Percentiles rank a stretch among this genome's conserved stretches.
Evolutionary conservation across 768 basidiomycete species (phyloP).

Genomic region (Clathrus columnatus): DNA sequence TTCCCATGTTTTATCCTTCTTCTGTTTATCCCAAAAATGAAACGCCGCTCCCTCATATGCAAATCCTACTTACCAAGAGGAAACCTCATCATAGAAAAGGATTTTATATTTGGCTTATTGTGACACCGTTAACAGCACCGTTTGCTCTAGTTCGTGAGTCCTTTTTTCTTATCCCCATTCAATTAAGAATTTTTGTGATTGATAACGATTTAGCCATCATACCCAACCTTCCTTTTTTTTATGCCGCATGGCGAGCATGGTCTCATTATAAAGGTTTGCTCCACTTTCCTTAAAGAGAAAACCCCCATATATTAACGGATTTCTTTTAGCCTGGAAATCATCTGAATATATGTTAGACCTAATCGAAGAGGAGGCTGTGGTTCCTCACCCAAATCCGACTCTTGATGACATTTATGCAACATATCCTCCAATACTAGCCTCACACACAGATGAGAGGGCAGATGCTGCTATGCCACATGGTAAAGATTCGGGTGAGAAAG

Average conservation of each 20-base stretch:
- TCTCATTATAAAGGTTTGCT: conserved; percentile 65
- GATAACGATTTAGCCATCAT: conserved; percentile 46
- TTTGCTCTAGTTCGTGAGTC: conserved; percentile 67
- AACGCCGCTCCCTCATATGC: conserved; percentile 37
- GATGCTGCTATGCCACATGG: conserved; percentile 4
- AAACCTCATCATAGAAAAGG: conserved; percentile 59
- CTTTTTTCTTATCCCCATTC: neutral
- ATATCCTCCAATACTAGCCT: conserved; percentile 17
- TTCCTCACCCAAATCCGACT: conserved; percentile 42
- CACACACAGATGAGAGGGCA: conserved; percentile 10
- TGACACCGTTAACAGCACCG: conserved; percentile 67
- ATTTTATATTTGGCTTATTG: conserved; percentile 54
- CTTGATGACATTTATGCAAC: conserved; percentile 51
- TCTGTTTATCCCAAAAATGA: conserved; percentile 27
- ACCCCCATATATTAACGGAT: neutral
- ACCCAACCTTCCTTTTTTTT: conserved; percentile 81
- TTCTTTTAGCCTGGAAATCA: conserved; percentile 52
- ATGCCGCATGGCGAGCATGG: conserved; percentile 80
- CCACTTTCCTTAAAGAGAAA: neutral
- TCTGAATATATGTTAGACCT: conserved; percentile 60
- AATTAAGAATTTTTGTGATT: neutral
- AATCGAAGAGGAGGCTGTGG: conserved; percentile 44
- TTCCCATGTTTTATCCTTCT: conserved; percentile 51
- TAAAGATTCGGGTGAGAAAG: conserved; percentile 8
- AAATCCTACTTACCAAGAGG: conserved; percentile 40